Evolutionary conservation across 345 rosid species (phyloP).

Genomic region (Cardamine resedifolia): DNA sequence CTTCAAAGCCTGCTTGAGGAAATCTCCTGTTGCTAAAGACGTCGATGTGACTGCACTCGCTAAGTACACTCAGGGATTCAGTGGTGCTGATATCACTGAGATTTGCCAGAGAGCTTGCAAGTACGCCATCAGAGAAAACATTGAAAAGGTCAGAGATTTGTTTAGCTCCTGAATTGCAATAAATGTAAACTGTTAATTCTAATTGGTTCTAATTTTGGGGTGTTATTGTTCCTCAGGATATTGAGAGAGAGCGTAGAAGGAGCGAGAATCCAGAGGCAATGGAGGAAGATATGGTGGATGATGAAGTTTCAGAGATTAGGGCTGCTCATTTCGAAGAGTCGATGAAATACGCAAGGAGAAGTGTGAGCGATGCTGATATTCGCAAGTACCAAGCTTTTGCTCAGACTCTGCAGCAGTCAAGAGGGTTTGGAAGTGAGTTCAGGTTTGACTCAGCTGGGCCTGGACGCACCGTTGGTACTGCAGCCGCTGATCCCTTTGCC

Average conservation of each 20-base stretch:
- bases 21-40: conserved; percentile 84
- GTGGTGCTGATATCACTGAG: conserved; percentile 97
- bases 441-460: conserved; percentile 58
- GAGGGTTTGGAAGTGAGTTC: conserved; percentile 86
- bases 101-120: conserved; percentile 95
- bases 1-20: conserved; percentile 85
- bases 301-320: conserved; percentile 83
- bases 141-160: conserved; percentile 63
- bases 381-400: conserved; percentile 96
- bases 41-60: conserved; percentile 88
- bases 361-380: conserved; percentile 93
- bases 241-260: conserved; percentile 82
- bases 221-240: conserved; percentile 52
- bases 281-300: conserved; percentile 85
- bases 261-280: conserved; percentile 88
- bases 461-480: conserved; percentile 47
- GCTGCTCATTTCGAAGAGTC: conserved; percentile 92
- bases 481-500: conserved; percentile 68
- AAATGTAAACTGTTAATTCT: neutral
- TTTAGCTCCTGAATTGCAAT: neutral
- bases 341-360: conserved; percentile 86
- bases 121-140: conserved; percentile 91
- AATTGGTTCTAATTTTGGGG: neutral
- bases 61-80: conserved; percentile 86
- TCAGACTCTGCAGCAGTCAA: conserved; percentile 89